A percentile compares a stretch with the other conserved stretches of the same genome.
Evolutionary conservation across 352 stramenopile genomes (phyloP).

Genomic region (Globisporangium solare): DNA sequence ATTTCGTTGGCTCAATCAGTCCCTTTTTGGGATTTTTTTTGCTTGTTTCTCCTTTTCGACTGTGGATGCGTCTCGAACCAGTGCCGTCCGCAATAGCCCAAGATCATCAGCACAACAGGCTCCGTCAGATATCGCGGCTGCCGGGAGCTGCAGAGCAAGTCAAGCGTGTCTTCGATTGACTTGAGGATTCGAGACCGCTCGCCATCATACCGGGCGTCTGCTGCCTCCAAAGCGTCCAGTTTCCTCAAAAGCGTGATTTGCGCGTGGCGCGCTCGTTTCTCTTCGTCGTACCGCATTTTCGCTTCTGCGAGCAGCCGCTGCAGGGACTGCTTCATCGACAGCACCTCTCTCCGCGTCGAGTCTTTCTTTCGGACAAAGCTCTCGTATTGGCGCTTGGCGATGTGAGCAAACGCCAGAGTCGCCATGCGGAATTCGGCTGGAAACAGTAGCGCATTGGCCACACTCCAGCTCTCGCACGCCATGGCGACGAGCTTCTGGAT

Average conservation of each 20-base stretch:
- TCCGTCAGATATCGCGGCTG: conserved; percentile 24
- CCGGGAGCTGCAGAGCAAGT: conserved; percentile 24
- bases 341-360: conserved; percentile 25
- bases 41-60: neutral
- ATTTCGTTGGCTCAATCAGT: conserved; percentile 18
- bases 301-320: conserved; percentile 38
- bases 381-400: conserved; percentile 32
- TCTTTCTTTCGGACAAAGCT: conserved; percentile 13
- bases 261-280: conserved; percentile 22
- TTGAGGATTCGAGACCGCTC: conserved; percentile 25
- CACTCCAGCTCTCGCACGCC: conserved; percentile 33
- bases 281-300: conserved; percentile 52
- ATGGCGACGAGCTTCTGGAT: conserved; percentile 28
- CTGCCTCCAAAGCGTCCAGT: conserved; percentile 27
- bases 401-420: conserved; percentile 28
- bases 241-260: conserved; percentile 37
- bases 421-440: conserved; percentile 39
- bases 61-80: conserved; percentile 40
- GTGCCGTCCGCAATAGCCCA: conserved; percentile 49
- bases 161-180: conserved; percentile 25
- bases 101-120: conserved; percentile 27
- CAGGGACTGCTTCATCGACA: conserved; percentile 22
- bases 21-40: conserved; percentile 5
- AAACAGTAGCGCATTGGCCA: conserved; percentile 36
- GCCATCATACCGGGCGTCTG: conserved; percentile 31